These are phyloP conservation scores for Pyrus betulifolia DNA, from an alignment of 306 rosid species.

Conservation along the genomic window DNA sequence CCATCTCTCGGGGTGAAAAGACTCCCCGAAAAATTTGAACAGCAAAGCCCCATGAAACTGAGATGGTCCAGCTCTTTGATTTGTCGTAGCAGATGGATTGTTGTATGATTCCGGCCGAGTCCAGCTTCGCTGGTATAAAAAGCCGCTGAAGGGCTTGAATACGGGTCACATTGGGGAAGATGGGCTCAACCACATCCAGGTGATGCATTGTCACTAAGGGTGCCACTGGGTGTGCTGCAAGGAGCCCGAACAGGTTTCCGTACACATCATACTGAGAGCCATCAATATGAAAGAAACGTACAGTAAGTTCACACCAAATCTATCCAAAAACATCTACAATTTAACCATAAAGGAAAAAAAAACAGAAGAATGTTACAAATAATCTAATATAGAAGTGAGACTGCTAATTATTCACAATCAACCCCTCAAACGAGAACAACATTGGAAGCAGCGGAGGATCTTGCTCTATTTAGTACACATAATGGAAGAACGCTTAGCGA, in stretches of 20 bases:
- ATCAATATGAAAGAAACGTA: not conserved
- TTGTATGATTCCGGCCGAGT: slow-evolving; percentile 82
- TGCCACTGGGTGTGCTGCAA: slow-evolving; percentile 86
- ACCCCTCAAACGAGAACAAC: not conserved
- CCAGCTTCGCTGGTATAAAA: slow-evolving; percentile 57
- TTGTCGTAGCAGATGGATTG: slow-evolving; percentile 86
- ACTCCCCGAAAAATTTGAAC: slow-evolving; percentile 82
- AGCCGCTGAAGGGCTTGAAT: slow-evolving; percentile 70
- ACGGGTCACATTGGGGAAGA: slow-evolving; percentile 69
- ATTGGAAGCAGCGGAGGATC: not conserved
- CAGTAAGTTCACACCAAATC: not conserved
- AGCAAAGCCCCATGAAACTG: slow-evolving; percentile 93
- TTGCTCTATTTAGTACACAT: not conserved
- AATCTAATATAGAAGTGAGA: not conserved
- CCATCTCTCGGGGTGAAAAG: slow-evolving; percentile 73
- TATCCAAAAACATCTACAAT: not conserved
- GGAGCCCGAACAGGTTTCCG: slow-evolving; percentile 91
- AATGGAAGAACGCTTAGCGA: not conserved
- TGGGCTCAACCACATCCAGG: slow-evolving; percentile 93
- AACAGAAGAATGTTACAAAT: not conserved
- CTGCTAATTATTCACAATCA: not conserved
- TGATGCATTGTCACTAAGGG: slow-evolving; percentile 93
- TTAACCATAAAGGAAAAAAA: not conserved
- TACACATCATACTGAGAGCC: slow-evolving; percentile 82
- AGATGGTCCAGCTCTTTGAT: slow-evolving; percentile 59